Evolutionary conservation across 2,329 filamentous ascomycete genomes (phyloP).

Genomic region (Arthrobotrys pseudoclavata): DNA sequence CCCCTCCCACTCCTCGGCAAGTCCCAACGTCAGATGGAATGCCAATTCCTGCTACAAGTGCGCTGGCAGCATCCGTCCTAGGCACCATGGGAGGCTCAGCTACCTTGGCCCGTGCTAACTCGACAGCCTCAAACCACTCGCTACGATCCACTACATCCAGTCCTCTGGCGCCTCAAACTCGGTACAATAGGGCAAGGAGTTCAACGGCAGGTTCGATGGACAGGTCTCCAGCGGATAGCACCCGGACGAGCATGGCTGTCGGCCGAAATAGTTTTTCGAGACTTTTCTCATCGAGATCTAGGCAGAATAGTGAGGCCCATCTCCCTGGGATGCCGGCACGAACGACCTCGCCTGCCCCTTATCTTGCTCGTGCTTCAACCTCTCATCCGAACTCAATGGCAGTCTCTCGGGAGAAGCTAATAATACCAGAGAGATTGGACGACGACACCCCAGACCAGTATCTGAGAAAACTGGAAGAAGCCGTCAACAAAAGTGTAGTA

Average conservation of each 20-base stretch:
- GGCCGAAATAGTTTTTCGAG: conserved; percentile 94
- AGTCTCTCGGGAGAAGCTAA: conserved; percentile 75
- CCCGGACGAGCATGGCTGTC: conserved; percentile 57
- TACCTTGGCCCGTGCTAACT: conserved; percentile 73
- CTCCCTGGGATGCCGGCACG: conserved; percentile 68
- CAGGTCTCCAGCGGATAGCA: conserved; percentile 57
- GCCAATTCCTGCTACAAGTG: conserved; percentile 61
- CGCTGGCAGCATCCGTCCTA: conserved; percentile 67
- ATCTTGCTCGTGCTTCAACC: conserved; percentile 67
- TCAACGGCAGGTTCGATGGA: conserved; percentile 89
- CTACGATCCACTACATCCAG: conserved; percentile 64
- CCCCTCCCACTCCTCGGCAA: conserved; percentile 37
- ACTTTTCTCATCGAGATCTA: conserved; percentile 81
- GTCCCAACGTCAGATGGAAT: conserved; percentile 47
- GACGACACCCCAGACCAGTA: conserved; percentile 93
- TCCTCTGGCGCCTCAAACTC: conserved; percentile 46
- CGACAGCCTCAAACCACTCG: conserved; percentile 77
- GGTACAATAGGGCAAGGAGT: conserved; percentile 70
- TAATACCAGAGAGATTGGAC: conserved; percentile 81
- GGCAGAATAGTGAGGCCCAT: conserved; percentile 82
- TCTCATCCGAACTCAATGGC: conserved; percentile 89
- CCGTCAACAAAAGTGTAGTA: conserved; percentile 83
- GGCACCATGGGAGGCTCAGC: conserved; percentile 65
- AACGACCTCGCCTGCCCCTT: conserved; percentile 63
- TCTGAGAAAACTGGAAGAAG: conserved; percentile 83